Evolutionary conservation across 176 grass and related monocot genomes (phyloP).

Genomic region (Bromus sterilis): DNA sequence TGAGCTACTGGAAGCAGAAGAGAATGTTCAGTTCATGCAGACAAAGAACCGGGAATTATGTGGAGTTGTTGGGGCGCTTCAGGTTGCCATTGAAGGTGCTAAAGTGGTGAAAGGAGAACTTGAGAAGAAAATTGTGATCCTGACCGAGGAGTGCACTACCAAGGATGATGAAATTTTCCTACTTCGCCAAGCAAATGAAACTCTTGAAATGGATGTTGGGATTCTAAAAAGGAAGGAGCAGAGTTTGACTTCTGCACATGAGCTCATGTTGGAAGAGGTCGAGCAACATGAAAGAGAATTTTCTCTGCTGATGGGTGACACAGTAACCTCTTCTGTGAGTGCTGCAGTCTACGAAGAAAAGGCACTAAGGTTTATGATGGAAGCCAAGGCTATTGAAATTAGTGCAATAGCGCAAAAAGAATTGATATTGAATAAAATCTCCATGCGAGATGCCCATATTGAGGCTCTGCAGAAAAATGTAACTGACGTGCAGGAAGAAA

Average conservation of each 20-base stretch:
- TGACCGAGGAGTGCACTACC: conserved; percentile 17
- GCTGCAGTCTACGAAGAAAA: conserved; percentile 60
- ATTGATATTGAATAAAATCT: conserved; percentile 40
- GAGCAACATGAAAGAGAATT: conserved; percentile 45
- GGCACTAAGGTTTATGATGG: conserved; percentile 37
- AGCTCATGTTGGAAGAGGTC: conserved; percentile 36
- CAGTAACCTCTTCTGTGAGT: conserved; percentile 40
- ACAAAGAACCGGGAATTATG: conserved; percentile 46
- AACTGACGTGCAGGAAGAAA: conserved; percentile 44
- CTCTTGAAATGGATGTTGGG: conserved; percentile 35
- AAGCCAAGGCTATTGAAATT: conserved; percentile 45
- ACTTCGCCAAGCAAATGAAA: conserved; percentile 34
- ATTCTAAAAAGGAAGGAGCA: conserved; percentile 27
- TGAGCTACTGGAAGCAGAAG: conserved; percentile 50
- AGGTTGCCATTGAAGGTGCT: conserved; percentile 44
- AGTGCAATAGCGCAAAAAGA: conserved; percentile 34
- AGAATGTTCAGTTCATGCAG: conserved; percentile 43
- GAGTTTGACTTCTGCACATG: conserved; percentile 22
- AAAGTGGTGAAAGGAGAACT: conserved; percentile 58
- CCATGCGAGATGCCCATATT: conserved; percentile 30
- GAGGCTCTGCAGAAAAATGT: conserved; percentile 48
- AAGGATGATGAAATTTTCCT: conserved; percentile 39
- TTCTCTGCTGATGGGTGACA: conserved; percentile 45
- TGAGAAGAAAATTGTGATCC: conserved; percentile 35
- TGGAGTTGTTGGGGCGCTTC: conserved; percentile 44